Evolutionary conservation across 23 red algal species (phyloP).

Genomic region (Cyanidium caldarium): DNA sequence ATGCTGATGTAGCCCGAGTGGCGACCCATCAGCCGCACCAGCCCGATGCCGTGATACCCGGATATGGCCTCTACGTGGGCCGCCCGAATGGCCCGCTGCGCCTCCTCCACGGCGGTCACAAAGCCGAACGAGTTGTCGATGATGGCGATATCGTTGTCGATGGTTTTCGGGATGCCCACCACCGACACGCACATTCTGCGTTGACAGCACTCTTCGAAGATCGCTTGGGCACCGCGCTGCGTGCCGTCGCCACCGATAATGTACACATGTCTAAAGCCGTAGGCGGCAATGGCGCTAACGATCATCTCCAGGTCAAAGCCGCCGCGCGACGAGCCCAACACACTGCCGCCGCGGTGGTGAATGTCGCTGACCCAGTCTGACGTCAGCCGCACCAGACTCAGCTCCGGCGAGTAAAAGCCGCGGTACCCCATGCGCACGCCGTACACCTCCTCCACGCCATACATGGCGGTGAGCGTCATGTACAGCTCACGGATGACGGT

Average conservation of each 20-base stretch:
- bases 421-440: slow-evolving; percentile 72
- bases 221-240: slow-evolving; percentile 36
- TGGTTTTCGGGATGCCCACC: slow-evolving; percentile 76
- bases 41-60: slow-evolving; percentile 59
- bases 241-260: slow-evolving; percentile 89
- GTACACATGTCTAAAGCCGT: slow-evolving; percentile 50
- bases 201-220: slow-evolving; percentile 31
- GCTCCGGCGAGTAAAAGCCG: slow-evolving; percentile 76
- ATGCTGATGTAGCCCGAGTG: slow-evolving; percentile 75
- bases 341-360: slow-evolving; percentile 60
- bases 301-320: slow-evolving; percentile 64
- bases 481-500: slow-evolving; percentile 77
- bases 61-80: slow-evolving; percentile 56
- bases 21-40: slow-evolving; percentile 81
- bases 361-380: slow-evolving; percentile 19
- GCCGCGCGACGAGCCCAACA: slow-evolving; percentile 61
- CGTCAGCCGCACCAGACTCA: not conserved
- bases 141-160: slow-evolving; percentile 90
- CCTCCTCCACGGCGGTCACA: slow-evolving; percentile 76
- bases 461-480: slow-evolving; percentile 21
- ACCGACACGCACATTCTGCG: slow-evolving; percentile 41
- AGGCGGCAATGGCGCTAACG: slow-evolving; percentile 53
- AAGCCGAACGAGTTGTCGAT: slow-evolving; percentile 82
- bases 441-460: slow-evolving; percentile 54
- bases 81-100: slow-evolving; percentile 73